Evolutionary conservation across 1,284 basidiomycete genomes (phyloP), one percentile per base, ranked within the genome.

Genomic region (Meripilus lineatus): DNA sequence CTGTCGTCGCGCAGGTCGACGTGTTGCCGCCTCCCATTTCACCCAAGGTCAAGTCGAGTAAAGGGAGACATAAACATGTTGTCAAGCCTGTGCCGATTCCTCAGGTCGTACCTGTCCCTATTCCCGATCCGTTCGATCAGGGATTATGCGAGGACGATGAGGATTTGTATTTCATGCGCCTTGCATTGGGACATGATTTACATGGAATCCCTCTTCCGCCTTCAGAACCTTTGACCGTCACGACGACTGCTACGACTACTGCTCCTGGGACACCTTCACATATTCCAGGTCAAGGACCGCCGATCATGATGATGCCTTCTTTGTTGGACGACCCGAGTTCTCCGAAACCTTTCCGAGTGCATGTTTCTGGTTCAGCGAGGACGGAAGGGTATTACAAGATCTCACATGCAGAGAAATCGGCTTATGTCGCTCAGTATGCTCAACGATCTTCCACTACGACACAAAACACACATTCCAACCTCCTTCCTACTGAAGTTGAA

Each of bases 301-400:
- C 10, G 11, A 14, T 8, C 24, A 5, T 26, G 4, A 33, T 11
- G 32, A 10, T 25, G 6, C 28, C 39, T 32, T 41, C 39, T 11
- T n/a, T n/a, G n/a, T n/a, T n/a, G n/a, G 11, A 6, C 18, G 17
- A n/a, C n/a, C 10, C 8, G n/a, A 25, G 11, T n/a, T 11, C 22
- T 23, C 10, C 66, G 3, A 62, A 64, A 15, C 67, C 75, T 20
- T 75, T 79, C 61, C 81, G 81, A 38, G 79, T 78, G 38, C 90
- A 94, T 57, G 51, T 77, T 42, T 86, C 85, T 0, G 92, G 92
- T 21, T 85, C 87, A 23, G 90, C 92, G 28, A 81, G 94, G 21
- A 93, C 93, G 0, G 90, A 98, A 67, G 95, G 96, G 1, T 92
- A 85, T 64, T 95, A 95, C 76, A 90, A 91, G 70, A 92, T 99